A percentile compares a stretch with the other conserved stretches of the same genome.
Conservation (phyloP, 805 yeast species). For the Starmerella floris region DNA sequence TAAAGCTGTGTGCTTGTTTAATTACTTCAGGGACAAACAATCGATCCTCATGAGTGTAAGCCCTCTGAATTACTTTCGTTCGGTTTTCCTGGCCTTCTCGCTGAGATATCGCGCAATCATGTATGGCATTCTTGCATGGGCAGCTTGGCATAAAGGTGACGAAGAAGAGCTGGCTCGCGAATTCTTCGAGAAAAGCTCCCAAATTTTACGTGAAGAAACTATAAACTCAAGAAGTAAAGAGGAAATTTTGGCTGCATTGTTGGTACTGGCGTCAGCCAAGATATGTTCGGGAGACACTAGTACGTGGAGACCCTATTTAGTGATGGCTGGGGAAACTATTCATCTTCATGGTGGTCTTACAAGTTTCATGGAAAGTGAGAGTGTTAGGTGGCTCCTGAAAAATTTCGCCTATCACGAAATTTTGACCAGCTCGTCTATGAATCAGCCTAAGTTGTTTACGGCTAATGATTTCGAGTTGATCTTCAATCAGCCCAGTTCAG, state of each 20-base stretch:
- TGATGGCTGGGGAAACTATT: conserved; percentile 53
- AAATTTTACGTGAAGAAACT: conserved; percentile 14
- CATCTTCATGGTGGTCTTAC: conserved; percentile 48
- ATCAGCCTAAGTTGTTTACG: conserved; percentile 51
- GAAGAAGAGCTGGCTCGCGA: conserved; percentile 23
- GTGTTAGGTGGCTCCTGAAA: conserved; percentile 57
- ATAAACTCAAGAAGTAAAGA: conserved; percentile 14
- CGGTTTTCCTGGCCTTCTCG: conserved; percentile 43
- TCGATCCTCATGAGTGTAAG: conserved; percentile 38
- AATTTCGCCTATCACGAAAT: conserved; percentile 75
- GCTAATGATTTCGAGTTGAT: conserved; percentile 22
- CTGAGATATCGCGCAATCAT: conserved; percentile 37
- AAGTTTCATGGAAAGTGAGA: conserved; percentile 39
- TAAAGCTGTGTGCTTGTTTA: conserved; percentile 34
- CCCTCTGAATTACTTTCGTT: conserved; percentile 40
- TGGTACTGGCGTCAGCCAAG: conserved; percentile 65
- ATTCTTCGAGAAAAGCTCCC: conserved; percentile 21
- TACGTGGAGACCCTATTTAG: conserved; percentile 56
- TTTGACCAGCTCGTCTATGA: conserved; percentile 43
- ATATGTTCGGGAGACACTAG: conserved; percentile 71
- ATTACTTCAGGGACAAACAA: conserved; percentile 38
- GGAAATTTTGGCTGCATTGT: conserved; percentile 46
- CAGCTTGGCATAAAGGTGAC: conserved; percentile 28
- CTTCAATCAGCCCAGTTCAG: conserved; percentile 7
- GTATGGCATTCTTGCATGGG: conserved; percentile 48